Evolutionary conservation across 768 basidiomycete genomes (phyloP).

Genomic region (Multifurca ochricompacta): DNA sequence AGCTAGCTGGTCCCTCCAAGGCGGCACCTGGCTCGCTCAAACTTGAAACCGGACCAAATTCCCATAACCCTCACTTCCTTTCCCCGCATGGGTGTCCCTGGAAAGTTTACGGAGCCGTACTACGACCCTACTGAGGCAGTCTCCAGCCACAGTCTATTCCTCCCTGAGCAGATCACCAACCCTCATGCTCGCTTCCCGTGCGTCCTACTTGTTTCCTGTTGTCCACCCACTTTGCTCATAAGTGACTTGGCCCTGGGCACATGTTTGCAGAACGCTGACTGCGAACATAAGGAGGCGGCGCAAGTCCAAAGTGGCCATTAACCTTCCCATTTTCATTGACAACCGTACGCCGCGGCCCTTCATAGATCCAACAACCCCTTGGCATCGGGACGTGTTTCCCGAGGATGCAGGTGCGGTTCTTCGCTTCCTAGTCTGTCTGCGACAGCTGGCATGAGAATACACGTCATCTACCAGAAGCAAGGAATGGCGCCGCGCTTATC

Average conservation of each 20-base stretch:
- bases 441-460: conserved; percentile 10
- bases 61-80: conserved; percentile 94
- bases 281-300: conserved; percentile 89
- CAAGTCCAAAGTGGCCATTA: conserved; percentile 91
- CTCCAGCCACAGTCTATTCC: conserved; percentile 89
- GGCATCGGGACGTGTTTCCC: conserved; percentile 71
- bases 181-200: conserved; percentile 98
- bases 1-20: conserved; percentile 32
- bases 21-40: conserved; percentile 73
- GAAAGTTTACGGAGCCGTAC: conserved; percentile 88
- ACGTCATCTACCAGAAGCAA: conserved; percentile 54
- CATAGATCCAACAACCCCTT: conserved; percentile 87
- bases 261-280: conserved; percentile 72
- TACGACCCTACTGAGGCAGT: conserved; percentile 64
- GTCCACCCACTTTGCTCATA: conserved; percentile 7
- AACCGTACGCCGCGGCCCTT: conserved; percentile 81
- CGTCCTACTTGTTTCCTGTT: conserved; percentile 31
- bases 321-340: conserved; percentile 90
- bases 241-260: neutral
- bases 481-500: conserved; percentile 75
- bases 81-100: conserved; percentile 82
- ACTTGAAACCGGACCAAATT: conserved; percentile 78
- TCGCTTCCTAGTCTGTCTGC: neutral
- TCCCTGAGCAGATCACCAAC: conserved; percentile 94
- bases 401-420: conserved; percentile 67